Evolutionary conservation across 371 early-diverging fungal genomes (phyloP), one percentile per base, ranked within the genome.

Genomic region (Mortierella sp.): DNA sequence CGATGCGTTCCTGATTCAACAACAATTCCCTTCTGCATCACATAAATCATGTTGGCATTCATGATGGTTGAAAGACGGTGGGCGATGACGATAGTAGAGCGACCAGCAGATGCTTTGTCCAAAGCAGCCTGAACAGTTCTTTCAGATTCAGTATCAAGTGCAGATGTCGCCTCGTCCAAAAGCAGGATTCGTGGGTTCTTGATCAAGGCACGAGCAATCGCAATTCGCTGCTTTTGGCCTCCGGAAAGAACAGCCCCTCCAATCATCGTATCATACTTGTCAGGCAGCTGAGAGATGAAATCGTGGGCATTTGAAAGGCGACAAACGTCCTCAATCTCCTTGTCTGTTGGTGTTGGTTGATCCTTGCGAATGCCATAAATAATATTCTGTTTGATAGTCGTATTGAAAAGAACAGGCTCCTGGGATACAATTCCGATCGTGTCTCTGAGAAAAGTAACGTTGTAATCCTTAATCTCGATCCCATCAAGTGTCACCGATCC

Each of bases 51-150:
- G 70, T 97, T 94, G 2, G 96, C 93, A 67, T 95, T 90, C 55
- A 86, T 83, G 53, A 92, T 88, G 4, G 95, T 95, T 55, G 94
- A 91, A 2, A 95, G 84, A 53, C 94, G 90, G 74, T 98, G 98
- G 1, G 98, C 98, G 76, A 98, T 93, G 6, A 96, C 92, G 57
- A 99, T 90, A 1, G 97, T 96, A 2, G 97, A 96, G 45, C 97
- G 87, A 53, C 91, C 87, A 43, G 81, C 72, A 25, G 93, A 60
- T 5, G 96, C 96, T 23, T 81, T 84, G 63, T 96, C 97, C 29
- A 95, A 82, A 18, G 95, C 94, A 46, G 82, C 80, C 76, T 95
- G 95, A 1, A 96, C 93, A n/a, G 92, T 80, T 28, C 90, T 84
- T 75, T 98, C 97, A 6, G 93, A 91, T 67, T 89, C 85, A 0